Base-by-base conservation (phyloP, 768 basidiomycete species). In the Tulasnella sp. region DNA sequence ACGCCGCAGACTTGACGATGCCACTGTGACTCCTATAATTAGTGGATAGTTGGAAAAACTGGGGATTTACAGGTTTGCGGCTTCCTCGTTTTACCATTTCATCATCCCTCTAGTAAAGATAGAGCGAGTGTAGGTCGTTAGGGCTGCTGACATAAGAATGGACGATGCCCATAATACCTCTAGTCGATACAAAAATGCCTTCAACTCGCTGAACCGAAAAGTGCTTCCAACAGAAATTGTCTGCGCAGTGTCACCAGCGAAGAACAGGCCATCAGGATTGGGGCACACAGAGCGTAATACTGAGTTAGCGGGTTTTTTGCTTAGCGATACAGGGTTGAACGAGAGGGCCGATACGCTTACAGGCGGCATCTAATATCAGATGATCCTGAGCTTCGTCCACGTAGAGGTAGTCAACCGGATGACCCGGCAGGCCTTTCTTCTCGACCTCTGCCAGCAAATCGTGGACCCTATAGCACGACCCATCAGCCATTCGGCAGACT, bases 361-460 rank as follows among this genome's bases (percentile, higher is more conserved):
- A 81, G 20, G 90, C 86, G 1, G 89, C 87, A 83, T 94, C 93
- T 5, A 93, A 89, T 11, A 94, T 86, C 0, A 94, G 86, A 82
- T 92, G 90, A 82, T 94, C 93, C 83, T 94, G 93, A 0, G 89
- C 90, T 85, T 94, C 93, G 64, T 94, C 93, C 2, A 94, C 88
- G 83, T 93, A 93, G 91, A 93, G 80, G 80, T 87, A 90, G 81
- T 93, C 89, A 8, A 93, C n/a, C 2, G 41, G 37, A 2, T 72
- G 72, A 4, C 69, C 69, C 18, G 44, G 48, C 1, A 64, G 18
- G 16, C 58, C 69, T 1, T 28, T 58, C 12, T 64, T 41, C 16
- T 69, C 31, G 31, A 64, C 54, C 18, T 42, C 41, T 18, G 37
- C 22, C n/a, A 78, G 16, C 20, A 78, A 34, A 1, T 3, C 40